phyloP scores from a whole-genome alignment of 352 stramenopile species.

The Phytophthora crassamura region DNA sequence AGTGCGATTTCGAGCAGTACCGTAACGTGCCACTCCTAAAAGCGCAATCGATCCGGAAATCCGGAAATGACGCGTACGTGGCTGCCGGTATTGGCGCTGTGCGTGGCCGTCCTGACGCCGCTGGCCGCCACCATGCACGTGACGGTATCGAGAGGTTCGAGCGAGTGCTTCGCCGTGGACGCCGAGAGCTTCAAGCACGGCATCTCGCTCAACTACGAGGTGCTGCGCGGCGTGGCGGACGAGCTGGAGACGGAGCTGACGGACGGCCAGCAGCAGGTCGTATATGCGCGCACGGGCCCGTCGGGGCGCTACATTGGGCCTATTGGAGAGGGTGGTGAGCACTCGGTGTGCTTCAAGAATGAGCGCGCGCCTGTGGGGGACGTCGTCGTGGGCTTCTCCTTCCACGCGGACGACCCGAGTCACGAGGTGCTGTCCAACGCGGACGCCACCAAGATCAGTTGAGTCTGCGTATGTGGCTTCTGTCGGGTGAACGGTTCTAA shows the following conservation, averaged over 20 bases:
- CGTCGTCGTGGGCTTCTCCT: constrained; percentile 86
- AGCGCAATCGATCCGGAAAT: neutral
- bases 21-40: neutral
- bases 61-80: constrained; percentile 1
- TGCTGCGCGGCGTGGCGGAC: constrained; percentile 73
- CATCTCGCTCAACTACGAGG: constrained; percentile 90
- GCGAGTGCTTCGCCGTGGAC: constrained; percentile 82
- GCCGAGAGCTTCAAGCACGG: constrained; percentile 79
- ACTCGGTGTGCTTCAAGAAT: constrained; percentile 86
- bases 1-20: constrained; percentile 1
- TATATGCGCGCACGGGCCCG: constrained; percentile 66
- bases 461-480: constrained; percentile 28
- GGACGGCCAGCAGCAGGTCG: constrained; percentile 58
- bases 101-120: neutral
- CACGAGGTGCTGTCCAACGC: constrained; percentile 90
- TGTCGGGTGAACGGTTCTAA: neutral
- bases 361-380: constrained; percentile 61
- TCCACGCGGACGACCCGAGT: constrained; percentile 84
- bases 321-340: constrained; percentile 59
- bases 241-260: constrained; percentile 71
- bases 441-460: constrained; percentile 90
- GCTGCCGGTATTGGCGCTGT: constrained; percentile 26
- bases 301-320: constrained; percentile 62
- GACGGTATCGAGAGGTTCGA: constrained; percentile 44
- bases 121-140: constrained; percentile 50